A percentile compares a stretch with the other conserved stretches of the same genome.
These are phyloP conservation scores for Kluyveromyces wickerhamii DNA, from an alignment of 805 yeast species.

Conservation along the genomic window DNA sequence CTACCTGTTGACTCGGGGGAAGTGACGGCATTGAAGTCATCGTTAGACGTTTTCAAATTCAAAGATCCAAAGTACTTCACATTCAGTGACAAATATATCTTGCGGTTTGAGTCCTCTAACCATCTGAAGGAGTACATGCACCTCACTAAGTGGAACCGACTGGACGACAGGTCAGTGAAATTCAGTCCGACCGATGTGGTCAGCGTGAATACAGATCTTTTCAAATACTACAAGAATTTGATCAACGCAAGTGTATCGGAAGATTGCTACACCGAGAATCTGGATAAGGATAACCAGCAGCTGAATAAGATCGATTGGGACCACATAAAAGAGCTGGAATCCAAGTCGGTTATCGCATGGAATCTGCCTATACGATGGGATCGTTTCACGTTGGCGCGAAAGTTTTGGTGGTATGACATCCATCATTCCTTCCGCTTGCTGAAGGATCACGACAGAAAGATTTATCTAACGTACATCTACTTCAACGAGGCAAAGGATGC, in stretches of 20 bases:
- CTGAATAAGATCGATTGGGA: slow-evolving; percentile 2
- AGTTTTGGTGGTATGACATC: slow-evolving; percentile 27
- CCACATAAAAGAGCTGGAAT: background rate
- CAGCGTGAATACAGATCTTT: background rate
- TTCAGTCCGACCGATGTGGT: slow-evolving; percentile 8
- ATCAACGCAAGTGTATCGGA: slow-evolving; percentile 4
- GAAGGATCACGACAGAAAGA: slow-evolving; percentile 15
- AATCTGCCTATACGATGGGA: slow-evolving; percentile 18
- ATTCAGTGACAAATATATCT: slow-evolving; percentile 21
- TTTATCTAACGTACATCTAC: slow-evolving; percentile 19
- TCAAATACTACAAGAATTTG: slow-evolving; percentile 1
- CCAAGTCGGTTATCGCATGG: slow-evolving; percentile 22
- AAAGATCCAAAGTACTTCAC: slow-evolving; percentile 27
- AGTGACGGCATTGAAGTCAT: background rate
- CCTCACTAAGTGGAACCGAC: slow-evolving; percentile 12
- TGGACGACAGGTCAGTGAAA: slow-evolving; percentile 16
- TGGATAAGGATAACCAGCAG: slow-evolving; percentile 1
- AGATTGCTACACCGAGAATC: background rate
- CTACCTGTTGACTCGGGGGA: slow-evolving; percentile 10
- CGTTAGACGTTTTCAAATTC: slow-evolving; percentile 15
- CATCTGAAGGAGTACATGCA: slow-evolving; percentile 11
- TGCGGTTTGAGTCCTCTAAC: slow-evolving; percentile 16
- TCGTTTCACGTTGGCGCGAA: slow-evolving; percentile 8
- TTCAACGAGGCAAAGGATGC: slow-evolving; percentile 43
- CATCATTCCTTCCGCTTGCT: slow-evolving; percentile 22